Evolutionary conservation across 1,284 basidiomycete genomes (phyloP).

Genomic region (Lignosus rhinocerotis): DNA sequence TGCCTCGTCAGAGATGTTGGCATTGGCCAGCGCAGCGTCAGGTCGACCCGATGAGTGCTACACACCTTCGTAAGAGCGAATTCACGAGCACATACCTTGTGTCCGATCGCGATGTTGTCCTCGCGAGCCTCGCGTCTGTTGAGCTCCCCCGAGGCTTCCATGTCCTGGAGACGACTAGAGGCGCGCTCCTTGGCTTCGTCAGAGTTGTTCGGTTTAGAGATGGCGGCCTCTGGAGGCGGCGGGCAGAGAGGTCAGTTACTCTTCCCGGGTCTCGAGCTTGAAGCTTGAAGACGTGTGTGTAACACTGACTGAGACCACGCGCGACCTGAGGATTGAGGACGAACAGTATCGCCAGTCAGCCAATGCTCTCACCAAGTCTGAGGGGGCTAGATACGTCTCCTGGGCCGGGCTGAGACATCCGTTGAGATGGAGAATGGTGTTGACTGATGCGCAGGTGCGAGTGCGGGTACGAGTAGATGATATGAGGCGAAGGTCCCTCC

Average conservation of each 20-base stretch:
- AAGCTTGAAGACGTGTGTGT: too few species aligned
- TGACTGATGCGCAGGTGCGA: too few species aligned
- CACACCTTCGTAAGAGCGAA: background rate
- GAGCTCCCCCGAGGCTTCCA: constrained; percentile 32
- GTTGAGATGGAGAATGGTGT: too few species aligned
- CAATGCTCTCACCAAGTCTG: too few species aligned
- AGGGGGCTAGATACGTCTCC: too few species aligned
- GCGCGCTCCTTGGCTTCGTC: constrained; percentile 50
- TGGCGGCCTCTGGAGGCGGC: constrained; percentile 31
- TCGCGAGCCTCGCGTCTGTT: constrained; percentile 7
- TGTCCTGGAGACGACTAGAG: constrained; percentile 39
- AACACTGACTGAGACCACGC: constrained; percentile 24
- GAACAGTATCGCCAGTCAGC: too few species aligned
- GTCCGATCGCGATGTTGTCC: constrained; percentile 25
- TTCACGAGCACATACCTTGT: constrained; percentile 20
- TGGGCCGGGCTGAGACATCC: too few species aligned
- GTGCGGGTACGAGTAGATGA: too few species aligned
- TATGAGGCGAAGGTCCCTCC: too few species aligned
- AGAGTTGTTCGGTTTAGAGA: constrained; percentile 49
- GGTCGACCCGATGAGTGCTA: background rate
- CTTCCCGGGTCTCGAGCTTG: too few species aligned
- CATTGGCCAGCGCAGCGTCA: constrained; percentile 35
- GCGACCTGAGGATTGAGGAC: constrained; percentile 19
- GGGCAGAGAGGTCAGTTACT: background rate
- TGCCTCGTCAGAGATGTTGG: constrained; percentile 44